These are phyloP conservation scores for Neophaeococcomyces aloes DNA, from an alignment of 2,329 filamentous ascomycete species.

Conservation along the genomic window DNA sequence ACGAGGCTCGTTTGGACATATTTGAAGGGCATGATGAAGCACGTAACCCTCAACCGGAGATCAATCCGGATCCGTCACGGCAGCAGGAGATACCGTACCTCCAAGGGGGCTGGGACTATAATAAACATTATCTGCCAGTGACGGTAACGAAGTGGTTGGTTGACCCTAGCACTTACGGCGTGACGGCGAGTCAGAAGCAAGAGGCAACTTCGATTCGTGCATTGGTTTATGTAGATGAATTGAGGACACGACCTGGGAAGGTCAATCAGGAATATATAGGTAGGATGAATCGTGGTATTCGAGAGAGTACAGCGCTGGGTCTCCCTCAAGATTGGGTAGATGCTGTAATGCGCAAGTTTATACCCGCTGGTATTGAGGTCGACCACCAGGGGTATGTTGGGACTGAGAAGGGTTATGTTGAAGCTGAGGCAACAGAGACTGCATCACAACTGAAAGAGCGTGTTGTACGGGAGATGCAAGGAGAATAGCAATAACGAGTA, in stretches of 20 bases:
- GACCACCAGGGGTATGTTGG: slow-evolving; percentile 17
- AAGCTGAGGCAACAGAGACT: slow-evolving; percentile 15
- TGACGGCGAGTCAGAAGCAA: slow-evolving; percentile 3
- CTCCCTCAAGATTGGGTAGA: slow-evolving; percentile 25
- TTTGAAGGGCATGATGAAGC: slow-evolving; percentile 22
- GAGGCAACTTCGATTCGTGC: slow-evolving; percentile 19
- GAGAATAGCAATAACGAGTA: not conserved
- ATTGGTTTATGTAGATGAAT: slow-evolving; percentile 35
- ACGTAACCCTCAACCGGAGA: slow-evolving; percentile 13
- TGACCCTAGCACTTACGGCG: slow-evolving; percentile 14
- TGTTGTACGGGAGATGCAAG: slow-evolving; percentile 5
- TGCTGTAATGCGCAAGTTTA: slow-evolving; percentile 30
- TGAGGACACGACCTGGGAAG: slow-evolving; percentile 24
- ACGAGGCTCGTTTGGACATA: slow-evolving; percentile 29
- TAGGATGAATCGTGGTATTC: slow-evolving; percentile 35
- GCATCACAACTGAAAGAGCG: slow-evolving; percentile 7
- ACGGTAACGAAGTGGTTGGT: slow-evolving; percentile 17
- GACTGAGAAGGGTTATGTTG: slow-evolving; percentile 17
- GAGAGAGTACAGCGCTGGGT: slow-evolving; percentile 29
- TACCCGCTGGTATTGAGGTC: slow-evolving; percentile 23
- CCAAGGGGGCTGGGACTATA: slow-evolving; percentile 21
- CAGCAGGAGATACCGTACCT: slow-evolving; percentile 11
- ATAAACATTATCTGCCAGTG: slow-evolving; percentile 20
- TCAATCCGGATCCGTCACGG: slow-evolving; percentile 14
- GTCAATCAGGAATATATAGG: slow-evolving; percentile 32